Conservation (phyloP, 202 grass and related monocot genomes). For the Musa balbisiana region DNA sequence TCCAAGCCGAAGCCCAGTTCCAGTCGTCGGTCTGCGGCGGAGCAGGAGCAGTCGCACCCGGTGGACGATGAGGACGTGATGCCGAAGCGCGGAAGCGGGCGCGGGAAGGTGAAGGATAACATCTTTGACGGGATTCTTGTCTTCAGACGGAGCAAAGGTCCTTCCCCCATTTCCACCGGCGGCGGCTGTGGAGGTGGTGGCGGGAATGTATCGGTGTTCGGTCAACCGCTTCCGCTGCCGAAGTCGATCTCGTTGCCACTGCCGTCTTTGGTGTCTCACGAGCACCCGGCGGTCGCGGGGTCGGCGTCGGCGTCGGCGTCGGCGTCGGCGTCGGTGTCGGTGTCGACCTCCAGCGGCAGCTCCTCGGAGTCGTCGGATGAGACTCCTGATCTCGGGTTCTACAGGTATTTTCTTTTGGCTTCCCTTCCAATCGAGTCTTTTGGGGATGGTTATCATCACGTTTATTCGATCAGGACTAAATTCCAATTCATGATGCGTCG, state of each 20-base stretch:
- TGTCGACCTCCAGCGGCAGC: slow-evolving; percentile 22
- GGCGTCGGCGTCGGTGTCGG: slow-evolving; percentile 20
- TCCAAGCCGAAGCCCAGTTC: slow-evolving; percentile 9
- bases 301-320: background rate
- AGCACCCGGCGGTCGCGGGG: background rate
- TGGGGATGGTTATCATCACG: background rate
- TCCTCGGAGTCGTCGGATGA: slow-evolving; percentile 55
- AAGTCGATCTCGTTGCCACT: slow-evolving; percentile 1
- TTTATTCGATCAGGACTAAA: background rate
- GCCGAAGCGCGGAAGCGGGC: background rate
- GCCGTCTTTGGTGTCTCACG: background rate
- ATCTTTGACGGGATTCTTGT: background rate
- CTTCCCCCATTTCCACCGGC: background rate
- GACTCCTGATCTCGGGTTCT: slow-evolving; percentile 18
- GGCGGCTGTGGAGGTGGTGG: background rate
- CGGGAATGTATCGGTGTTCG: background rate
- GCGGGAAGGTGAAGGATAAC: background rate
- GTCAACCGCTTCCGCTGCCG: slow-evolving; percentile 2
- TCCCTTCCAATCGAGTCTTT: background rate
- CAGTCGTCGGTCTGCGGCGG: background rate
- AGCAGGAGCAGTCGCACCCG: background rate
- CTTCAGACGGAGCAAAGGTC: background rate
- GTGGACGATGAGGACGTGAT: background rate
- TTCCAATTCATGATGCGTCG: background rate
- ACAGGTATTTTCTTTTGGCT: slow-evolving; percentile 29